Evolutionary conservation across 441 rosid genomes (phyloP).

Genomic region (Populus hybrid): DNA sequence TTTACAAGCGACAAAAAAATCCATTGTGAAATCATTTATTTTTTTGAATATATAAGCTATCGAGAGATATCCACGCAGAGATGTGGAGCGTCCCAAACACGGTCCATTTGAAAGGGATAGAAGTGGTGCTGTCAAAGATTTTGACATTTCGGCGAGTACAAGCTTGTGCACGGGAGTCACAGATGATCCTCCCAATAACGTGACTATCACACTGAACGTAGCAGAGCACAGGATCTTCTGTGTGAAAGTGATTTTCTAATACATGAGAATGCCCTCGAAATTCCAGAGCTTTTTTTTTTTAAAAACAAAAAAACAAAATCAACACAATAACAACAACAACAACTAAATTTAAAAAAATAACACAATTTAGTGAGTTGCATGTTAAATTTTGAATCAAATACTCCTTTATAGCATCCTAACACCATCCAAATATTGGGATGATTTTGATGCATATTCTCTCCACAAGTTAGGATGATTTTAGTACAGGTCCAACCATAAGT

Average conservation of each 20-base stretch:
- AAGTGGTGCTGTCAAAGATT: background rate
- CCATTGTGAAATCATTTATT: conserved; percentile 11
- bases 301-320: too few species aligned
- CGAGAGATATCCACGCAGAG: background rate
- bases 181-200: background rate
- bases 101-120: background rate
- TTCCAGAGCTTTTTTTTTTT: background rate
- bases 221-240: background rate
- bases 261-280: background rate
- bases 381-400: too few species aligned
- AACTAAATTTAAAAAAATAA: too few species aligned
- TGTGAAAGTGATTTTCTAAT: background rate
- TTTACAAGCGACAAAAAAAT: conserved; percentile 20
- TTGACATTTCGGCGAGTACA: background rate
- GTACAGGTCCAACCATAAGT: too few species aligned
- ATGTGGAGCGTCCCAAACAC: background rate
- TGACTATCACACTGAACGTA: background rate
- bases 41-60: background rate
- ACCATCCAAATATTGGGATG: background rate
- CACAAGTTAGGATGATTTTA: background rate
- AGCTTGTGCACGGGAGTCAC: background rate
- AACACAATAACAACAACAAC: too few species aligned
- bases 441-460: too few species aligned
- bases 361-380: too few species aligned
- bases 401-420: too few species aligned